A percentile compares a stretch with the other conserved stretches of the same genome.
phyloP scores from a whole-genome alignment of 371 early-diverging fungal species.

The Coemansia sp. region DNA sequence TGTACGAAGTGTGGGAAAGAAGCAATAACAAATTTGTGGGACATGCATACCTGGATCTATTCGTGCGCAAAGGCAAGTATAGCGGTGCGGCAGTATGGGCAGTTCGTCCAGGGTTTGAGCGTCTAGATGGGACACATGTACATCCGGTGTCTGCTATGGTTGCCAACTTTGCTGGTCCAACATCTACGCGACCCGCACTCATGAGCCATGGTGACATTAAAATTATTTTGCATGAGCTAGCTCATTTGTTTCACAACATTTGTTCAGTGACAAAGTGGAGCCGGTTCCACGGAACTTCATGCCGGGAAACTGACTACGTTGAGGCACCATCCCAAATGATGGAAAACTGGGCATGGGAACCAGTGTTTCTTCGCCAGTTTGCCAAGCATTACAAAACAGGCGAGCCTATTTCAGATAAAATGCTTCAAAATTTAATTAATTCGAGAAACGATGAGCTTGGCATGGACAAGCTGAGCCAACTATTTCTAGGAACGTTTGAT shows the following conservation, averaged over 20 bases:
- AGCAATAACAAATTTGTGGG: slow-evolving; percentile 54
- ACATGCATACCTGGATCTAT: slow-evolving; percentile 67
- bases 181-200: slow-evolving; percentile 64
- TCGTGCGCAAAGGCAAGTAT: slow-evolving; percentile 68
- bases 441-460: neutral
- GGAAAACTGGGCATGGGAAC: slow-evolving; percentile 52
- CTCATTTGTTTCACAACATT: slow-evolving; percentile 76
- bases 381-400: slow-evolving; percentile 48
- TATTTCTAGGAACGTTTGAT: slow-evolving; percentile 72
- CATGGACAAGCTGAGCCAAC: neutral
- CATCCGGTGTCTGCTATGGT: slow-evolving; percentile 69
- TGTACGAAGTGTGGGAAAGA: slow-evolving; percentile 61
- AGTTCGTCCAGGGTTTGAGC: slow-evolving; percentile 58
- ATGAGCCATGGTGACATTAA: slow-evolving; percentile 73
- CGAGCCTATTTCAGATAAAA: slow-evolving; percentile 62
- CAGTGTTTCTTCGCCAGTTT: slow-evolving; percentile 3
- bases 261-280: slow-evolving; percentile 62
- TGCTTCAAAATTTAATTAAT: slow-evolving; percentile 59
- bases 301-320: slow-evolving; percentile 70
- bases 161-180: slow-evolving; percentile 61
- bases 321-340: slow-evolving; percentile 55
- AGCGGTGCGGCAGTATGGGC: slow-evolving; percentile 56
- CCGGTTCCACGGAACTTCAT: slow-evolving; percentile 58
- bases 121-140: slow-evolving; percentile 25
- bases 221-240: slow-evolving; percentile 68